phyloP scores from a whole-genome alignment of 2,329 filamentous ascomycete genomes.

The Alternaria gansuensis region DNA sequence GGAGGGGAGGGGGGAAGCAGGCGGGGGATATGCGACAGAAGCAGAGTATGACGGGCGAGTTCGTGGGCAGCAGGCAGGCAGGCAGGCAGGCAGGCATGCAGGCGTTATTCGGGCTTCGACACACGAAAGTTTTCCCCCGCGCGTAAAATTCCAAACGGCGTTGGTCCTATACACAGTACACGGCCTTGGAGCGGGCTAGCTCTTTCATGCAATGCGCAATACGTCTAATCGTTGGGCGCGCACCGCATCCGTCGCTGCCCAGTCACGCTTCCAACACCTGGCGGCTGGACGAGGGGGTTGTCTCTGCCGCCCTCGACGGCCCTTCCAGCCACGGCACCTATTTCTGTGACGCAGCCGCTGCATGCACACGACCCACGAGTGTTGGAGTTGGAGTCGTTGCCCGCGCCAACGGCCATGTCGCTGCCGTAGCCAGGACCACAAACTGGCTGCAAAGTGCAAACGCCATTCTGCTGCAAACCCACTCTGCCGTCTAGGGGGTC shows the following conservation, averaged over 20 bases:
- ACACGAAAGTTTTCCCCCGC: constrained; percentile 30
- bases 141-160: constrained; percentile 39
- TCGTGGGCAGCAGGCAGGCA: too few relatives aligned
- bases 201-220: constrained; percentile 39
- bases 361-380: constrained; percentile 14
- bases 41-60: constrained; percentile 26
- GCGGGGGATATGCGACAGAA: constrained; percentile 25
- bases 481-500: not conserved
- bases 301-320: constrained; percentile 10
- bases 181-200: constrained; percentile 19
- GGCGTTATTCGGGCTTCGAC: constrained; percentile 37
- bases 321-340: not conserved
- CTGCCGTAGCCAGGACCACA: not conserved
- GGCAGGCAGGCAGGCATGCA: constrained; percentile 30
- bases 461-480: not conserved
- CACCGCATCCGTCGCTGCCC: constrained; percentile 26
- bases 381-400: not conserved
- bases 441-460: not conserved
- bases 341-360: constrained; percentile 20
- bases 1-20: constrained; percentile 13
- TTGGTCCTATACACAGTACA: constrained; percentile 34
- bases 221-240: constrained; percentile 40
- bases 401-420: constrained; percentile 8
- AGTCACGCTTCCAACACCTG: constrained; percentile 13
- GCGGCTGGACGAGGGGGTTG: constrained; percentile 11